Percentiles rank a stretch among this genome's conserved stretches.
Conservation (phyloP, 768 basidiomycete species). For the Pisolithus orientalis region DNA sequence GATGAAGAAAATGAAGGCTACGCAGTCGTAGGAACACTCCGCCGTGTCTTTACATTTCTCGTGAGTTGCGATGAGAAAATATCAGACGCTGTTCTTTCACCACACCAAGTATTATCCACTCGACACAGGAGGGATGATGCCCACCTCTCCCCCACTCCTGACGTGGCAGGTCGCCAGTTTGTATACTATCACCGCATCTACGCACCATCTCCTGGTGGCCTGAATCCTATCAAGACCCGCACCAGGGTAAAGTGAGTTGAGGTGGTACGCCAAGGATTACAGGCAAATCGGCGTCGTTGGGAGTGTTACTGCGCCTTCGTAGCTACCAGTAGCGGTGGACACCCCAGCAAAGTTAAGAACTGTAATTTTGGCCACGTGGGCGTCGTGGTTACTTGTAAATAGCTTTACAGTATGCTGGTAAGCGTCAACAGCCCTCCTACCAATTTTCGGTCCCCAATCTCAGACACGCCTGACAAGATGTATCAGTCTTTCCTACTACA, state of each 20-base stretch:
- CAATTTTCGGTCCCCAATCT: background rate
- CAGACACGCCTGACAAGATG: background rate
- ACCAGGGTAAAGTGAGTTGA: slow-evolving; percentile 49
- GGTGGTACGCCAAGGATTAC: slow-evolving; percentile 42
- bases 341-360: slow-evolving; percentile 57
- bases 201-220: slow-evolving; percentile 65
- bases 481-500: slow-evolving; percentile 6
- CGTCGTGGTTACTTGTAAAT: no score
- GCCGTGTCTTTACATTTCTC: background rate
- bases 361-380: slow-evolving; percentile 24
- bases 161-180: slow-evolving; percentile 42
- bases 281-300: slow-evolving; percentile 43
- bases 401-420: background rate
- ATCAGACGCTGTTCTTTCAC: background rate
- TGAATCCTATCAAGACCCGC: slow-evolving; percentile 48
- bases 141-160: slow-evolving; percentile 60
- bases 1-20: background rate
- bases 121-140: slow-evolving; percentile 51
- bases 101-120: slow-evolving; percentile 28
- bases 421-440: no score
- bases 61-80: slow-evolving; percentile 3
- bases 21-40: background rate
- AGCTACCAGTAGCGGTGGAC: slow-evolving; percentile 60
- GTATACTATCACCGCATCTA: slow-evolving; percentile 72
- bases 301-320: slow-evolving; percentile 48